Evolutionary conservation across 2,329 filamentous ascomycete species (phyloP).

Genomic region (Colletotrichum tropicale): DNA sequence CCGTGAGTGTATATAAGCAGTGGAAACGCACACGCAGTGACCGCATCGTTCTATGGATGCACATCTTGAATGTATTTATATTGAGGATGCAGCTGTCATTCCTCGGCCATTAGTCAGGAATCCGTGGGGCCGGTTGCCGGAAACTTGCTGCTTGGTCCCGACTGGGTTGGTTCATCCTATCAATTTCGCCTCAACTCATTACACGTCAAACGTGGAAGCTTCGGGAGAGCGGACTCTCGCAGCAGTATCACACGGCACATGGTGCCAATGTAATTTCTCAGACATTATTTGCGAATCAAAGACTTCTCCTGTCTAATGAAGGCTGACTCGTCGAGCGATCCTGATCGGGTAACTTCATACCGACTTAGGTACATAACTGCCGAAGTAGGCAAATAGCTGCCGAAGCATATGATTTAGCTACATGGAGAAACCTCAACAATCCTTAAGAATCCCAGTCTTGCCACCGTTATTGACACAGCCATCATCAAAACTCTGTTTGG

Average conservation of each 20-base stretch:
- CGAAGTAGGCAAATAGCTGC: not conserved
- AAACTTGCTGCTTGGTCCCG: not conserved
- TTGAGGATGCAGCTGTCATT: not conserved
- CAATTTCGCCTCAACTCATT: not conserved
- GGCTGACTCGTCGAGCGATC: not conserved
- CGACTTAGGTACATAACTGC: not conserved
- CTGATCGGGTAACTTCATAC: not conserved
- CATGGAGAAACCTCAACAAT: not conserved
- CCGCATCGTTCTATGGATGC: not conserved
- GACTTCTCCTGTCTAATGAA: not conserved
- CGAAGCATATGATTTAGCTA: not conserved
- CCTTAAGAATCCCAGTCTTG: not conserved
- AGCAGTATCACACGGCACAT: not conserved
- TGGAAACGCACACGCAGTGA: not conserved
- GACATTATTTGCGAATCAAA: not conserved
- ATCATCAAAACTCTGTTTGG: not conserved
- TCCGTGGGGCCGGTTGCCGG: not conserved
- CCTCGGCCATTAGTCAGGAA: not conserved
- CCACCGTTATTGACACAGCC: not conserved
- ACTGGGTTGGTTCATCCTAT: not conserved
- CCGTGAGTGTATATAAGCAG: not conserved
- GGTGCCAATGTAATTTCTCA: rapidly evolving
- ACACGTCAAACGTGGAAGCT: not conserved
- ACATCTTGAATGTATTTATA: not conserved
- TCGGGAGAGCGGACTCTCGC: not conserved